A percentile compares a stretch with the other conserved stretches of the same genome.
phyloP scores from a whole-genome alignment of 495 filamentous ascomycete genomes.

The Neurospora tetraspora region DNA sequence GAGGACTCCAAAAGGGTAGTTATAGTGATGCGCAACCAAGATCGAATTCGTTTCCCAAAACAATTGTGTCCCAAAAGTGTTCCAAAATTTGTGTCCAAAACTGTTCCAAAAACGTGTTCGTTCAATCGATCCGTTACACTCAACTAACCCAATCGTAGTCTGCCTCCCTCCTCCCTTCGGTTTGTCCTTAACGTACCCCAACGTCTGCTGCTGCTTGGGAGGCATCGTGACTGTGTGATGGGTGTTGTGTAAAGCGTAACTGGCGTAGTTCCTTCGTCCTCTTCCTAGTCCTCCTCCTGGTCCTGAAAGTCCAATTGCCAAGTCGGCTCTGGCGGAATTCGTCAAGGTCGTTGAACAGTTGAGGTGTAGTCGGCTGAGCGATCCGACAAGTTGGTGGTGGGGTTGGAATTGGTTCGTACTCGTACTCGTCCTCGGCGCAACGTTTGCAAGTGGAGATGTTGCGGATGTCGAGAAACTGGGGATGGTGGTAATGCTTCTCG shows the following conservation, averaged over 20 bases:
- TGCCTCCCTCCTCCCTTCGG: slow-evolving; percentile 35
- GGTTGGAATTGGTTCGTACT: neutral
- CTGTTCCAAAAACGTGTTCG: neutral
- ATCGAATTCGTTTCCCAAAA: neutral
- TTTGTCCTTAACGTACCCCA: slow-evolving; percentile 77
- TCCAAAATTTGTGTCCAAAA: neutral
- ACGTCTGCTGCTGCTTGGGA: slow-evolving; percentile 66
- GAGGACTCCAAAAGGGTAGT: slow-evolving; percentile 3
- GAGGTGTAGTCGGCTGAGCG: neutral
- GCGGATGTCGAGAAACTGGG: neutral
- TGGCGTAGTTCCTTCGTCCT: neutral
- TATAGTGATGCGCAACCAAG: neutral
- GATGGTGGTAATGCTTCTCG: neutral
- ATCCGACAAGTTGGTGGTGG: neutral
- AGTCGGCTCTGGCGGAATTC: neutral
- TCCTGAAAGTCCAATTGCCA: neutral
- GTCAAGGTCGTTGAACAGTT: neutral
- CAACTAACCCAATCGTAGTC: slow-evolving; percentile 71
- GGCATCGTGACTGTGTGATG: slow-evolving; percentile 28
- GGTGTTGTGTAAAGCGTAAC: neutral
- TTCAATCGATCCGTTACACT: neutral
- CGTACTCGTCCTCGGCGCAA: neutral
- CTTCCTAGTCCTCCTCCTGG: neutral
- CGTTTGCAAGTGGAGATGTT: neutral
- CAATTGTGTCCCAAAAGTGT: neutral